Evolutionary conservation across 768 basidiomycete genomes (phyloP).

Genomic region (Phaffia australis): DNA sequence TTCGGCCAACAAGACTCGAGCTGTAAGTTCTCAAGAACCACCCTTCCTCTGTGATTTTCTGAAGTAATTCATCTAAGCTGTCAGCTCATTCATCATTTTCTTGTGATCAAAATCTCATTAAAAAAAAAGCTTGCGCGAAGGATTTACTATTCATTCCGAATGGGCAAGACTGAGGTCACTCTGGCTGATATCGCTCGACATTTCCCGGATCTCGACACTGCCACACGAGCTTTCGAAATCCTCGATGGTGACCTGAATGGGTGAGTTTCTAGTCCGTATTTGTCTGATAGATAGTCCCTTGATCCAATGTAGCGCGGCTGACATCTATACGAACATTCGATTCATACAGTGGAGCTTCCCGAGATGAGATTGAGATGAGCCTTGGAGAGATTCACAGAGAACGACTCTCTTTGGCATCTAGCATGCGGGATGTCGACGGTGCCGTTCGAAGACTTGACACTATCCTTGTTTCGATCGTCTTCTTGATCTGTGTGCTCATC

Average conservation of each 20-base stretch:
- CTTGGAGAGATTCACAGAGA: conserved; percentile 77
- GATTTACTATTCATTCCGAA: conserved; percentile 73
- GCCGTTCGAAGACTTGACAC: conserved; percentile 66
- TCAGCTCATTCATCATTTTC: not conserved
- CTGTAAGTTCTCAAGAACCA: conserved; percentile 40
- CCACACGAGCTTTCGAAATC: conserved; percentile 41
- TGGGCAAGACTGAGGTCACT: conserved; percentile 50
- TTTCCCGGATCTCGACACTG: conserved; percentile 59
- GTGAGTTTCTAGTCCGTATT: no score
- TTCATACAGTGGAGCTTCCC: conserved; percentile 35
- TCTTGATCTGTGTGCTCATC: conserved; percentile 63
- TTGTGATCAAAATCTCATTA: conserved; percentile 6
- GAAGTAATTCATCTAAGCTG: not conserved
- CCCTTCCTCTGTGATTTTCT: not conserved
- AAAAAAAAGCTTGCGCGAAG: conserved; percentile 59
- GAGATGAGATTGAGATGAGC: conserved; percentile 59
- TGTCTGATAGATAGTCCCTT: no score
- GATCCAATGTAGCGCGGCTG: no score
- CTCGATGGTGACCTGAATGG: conserved; percentile 45
- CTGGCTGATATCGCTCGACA: conserved; percentile 59
- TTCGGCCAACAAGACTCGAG: conserved; percentile 66
- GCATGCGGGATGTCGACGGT: conserved; percentile 80
- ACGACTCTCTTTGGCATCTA: conserved; percentile 67
- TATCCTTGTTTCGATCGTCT: conserved; percentile 66
- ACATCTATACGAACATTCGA: no score